Evolutionary conservation across 2,329 filamentous ascomycete species (phyloP), one percentile per base, ranked within the genome.

Genomic region (Hymenoscyphus infarciens): DNA sequence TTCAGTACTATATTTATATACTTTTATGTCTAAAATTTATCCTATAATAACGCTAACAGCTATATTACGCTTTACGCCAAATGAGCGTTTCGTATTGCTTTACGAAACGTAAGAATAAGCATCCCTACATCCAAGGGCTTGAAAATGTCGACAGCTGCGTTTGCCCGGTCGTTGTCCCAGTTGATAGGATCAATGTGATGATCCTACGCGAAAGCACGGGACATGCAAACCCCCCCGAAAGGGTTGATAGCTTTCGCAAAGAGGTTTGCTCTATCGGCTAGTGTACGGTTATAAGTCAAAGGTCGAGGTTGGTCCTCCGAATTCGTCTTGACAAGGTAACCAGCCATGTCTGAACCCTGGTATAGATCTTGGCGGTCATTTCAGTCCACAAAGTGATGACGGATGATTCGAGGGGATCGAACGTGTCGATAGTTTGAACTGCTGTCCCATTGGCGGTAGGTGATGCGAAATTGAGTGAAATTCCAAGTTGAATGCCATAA

Each of bases 291-390:
- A 75, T 91, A 91, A 0, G 84, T 87, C 27, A 87, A 68, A 0
- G 88, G 88, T 0, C 88, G 88, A 0, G 88, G 87, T 70, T 91
- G 87, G 1, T 87, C 88, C 74, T 91, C 88, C 0, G 86, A 89
- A 71, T 88, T 87, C 8, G 87, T 88, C 72, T 91, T 91, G 66
- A 90, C 81, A 3, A 90, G 78, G 67, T 87, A 90, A 0, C 88
- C 88, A 1, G 83, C 84, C 19, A 45, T 45, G 22, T 19, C 35
- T 38, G 42, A 22, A 45, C 42, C 22, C 7, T 45, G 6, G 8
- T 7, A 16, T 45, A 45, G 5, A 45, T 45, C 22, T 45, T 45
- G 16, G 42, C n/a, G 4, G 42, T 45, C 42, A 22, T 19, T n/a
- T 45, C 19, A 22, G 4, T 7, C 42, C 42, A 45, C 19, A 8